A percentile compares a stretch with the other conserved stretches of the same genome.
phyloP scores from a whole-genome alignment of 768 basidiomycete species.

The Boletus tomentosulus region DNA sequence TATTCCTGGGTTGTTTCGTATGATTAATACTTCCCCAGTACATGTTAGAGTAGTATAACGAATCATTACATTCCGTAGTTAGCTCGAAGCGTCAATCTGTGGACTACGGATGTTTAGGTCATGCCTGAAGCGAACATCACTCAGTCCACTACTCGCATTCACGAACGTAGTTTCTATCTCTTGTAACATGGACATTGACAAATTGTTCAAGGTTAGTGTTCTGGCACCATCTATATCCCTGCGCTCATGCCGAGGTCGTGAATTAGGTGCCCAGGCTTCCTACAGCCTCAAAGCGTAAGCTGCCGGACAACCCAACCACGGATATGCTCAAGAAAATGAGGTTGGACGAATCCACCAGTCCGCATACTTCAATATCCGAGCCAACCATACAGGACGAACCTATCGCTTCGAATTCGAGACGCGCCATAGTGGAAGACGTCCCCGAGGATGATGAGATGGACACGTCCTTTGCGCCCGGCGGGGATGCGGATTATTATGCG shows the following conservation, averaged over 20 bases:
- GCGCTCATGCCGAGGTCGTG: background rate
- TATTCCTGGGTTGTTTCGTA: background rate
- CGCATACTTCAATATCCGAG: slow-evolving; percentile 6
- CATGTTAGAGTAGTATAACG: slow-evolving; percentile 4
- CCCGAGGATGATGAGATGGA: slow-evolving; percentile 29
- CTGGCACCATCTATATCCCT: background rate
- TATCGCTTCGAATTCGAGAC: slow-evolving; percentile 32
- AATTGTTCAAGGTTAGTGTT: slow-evolving; percentile 42
- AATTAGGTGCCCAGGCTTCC: slow-evolving; percentile 66
- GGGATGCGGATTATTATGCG: slow-evolving; percentile 84
- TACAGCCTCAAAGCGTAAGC: slow-evolving; percentile 60
- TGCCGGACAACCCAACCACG: slow-evolving; percentile 71
- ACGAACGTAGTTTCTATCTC: background rate
- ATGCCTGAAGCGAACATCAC: background rate
- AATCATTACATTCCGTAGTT: background rate
- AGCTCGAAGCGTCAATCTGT: too few species aligned
- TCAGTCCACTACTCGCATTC: background rate
- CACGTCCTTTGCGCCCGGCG: slow-evolving; percentile 72
- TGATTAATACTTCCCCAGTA: background rate
- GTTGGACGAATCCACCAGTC: slow-evolving; percentile 38
- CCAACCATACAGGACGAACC: slow-evolving; percentile 6
- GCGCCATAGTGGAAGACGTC: slow-evolving; percentile 57
- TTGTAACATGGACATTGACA: slow-evolving; percentile 45
- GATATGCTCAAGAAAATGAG: slow-evolving; percentile 83
- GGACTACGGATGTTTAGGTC: slow-evolving; percentile 13